Conservation (phyloP, 1,139 yeast species). For the Protomyces macrosporus region DNA sequence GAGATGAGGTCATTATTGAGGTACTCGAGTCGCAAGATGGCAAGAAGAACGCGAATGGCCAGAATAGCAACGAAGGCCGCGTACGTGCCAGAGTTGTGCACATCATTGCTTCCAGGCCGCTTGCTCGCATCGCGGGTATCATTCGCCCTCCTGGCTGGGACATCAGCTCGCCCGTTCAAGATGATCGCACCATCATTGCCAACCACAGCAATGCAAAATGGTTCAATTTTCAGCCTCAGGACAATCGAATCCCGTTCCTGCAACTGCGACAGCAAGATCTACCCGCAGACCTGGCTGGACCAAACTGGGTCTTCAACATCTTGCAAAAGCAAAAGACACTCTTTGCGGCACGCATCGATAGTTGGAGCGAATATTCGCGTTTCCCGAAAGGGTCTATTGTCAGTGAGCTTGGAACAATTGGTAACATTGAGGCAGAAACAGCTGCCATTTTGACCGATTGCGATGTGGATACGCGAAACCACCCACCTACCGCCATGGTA, state of each 20-base stretch:
- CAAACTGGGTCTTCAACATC: slow-evolving; percentile 14
- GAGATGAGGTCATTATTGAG: slow-evolving; percentile 93
- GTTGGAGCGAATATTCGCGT: slow-evolving; percentile 12
- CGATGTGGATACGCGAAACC: slow-evolving; percentile 84
- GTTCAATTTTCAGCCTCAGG: slow-evolving; percentile 16
- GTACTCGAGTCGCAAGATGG: slow-evolving; percentile 90
- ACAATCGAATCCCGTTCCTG: slow-evolving; percentile 14
- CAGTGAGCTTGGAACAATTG: slow-evolving; percentile 76
- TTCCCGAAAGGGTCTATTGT: slow-evolving; percentile 77
- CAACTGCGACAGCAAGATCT: slow-evolving; percentile 3
- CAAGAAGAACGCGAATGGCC: background rate
- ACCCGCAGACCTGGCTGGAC: slow-evolving; percentile 3
- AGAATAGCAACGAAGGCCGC: background rate
- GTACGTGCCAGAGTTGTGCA: slow-evolving; percentile 11
- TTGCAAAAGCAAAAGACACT: slow-evolving; percentile 15
- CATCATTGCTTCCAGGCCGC: slow-evolving; percentile 10
- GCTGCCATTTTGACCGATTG: slow-evolving; percentile 88
- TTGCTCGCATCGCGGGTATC: slow-evolving; percentile 21
- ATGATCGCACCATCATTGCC: slow-evolving; percentile 8
- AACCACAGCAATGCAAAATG: background rate
- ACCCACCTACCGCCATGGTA: slow-evolving; percentile 49
- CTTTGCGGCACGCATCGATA: slow-evolving; percentile 10
- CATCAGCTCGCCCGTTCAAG: slow-evolving; percentile 1
- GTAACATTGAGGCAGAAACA: slow-evolving; percentile 71
- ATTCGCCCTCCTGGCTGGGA: slow-evolving; percentile 20